Evolutionary conservation across 2,329 filamentous ascomycete genomes (phyloP).

Genomic region (Phialophora expanda): DNA sequence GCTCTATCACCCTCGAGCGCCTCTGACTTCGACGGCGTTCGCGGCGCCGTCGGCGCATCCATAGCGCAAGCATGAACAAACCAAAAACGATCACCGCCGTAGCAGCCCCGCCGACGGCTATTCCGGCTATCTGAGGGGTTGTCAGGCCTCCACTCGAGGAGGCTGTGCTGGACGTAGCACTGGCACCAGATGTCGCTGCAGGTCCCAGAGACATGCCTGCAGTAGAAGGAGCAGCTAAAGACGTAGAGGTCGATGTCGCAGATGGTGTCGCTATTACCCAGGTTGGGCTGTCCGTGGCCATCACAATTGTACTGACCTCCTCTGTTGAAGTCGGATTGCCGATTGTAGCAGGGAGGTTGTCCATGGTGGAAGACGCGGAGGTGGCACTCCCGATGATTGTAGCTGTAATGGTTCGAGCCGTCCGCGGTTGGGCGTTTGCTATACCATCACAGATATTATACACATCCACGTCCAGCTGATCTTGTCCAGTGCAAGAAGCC

Average conservation of each 20-base stretch:
- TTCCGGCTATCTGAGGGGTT: constrained; percentile 61
- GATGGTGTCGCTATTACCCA: constrained; percentile 24
- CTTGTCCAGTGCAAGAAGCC: constrained; percentile 59
- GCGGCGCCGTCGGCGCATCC: constrained; percentile 42
- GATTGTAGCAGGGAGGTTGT: constrained; percentile 27
- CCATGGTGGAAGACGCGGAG: constrained; percentile 45
- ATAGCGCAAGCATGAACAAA: constrained; percentile 46
- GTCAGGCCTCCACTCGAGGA: constrained; percentile 39
- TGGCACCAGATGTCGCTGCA: constrained; percentile 25
- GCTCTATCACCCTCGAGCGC: constrained; percentile 48
- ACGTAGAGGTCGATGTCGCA: constrained; percentile 10
- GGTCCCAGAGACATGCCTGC: constrained; percentile 33
- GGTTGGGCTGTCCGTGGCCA: constrained; percentile 26
- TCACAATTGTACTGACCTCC: constrained; percentile 34
- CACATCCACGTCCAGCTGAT: constrained; percentile 52
- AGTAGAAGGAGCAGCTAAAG: constrained; percentile 30
- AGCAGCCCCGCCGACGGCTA: constrained; percentile 61
- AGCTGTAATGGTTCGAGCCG: constrained; percentile 63
- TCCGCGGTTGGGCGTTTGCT: constrained; percentile 59
- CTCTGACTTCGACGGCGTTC: constrained; percentile 43
- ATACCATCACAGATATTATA: constrained; percentile 63
- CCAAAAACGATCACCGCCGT: constrained; percentile 57
- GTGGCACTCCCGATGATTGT: constrained; percentile 56
- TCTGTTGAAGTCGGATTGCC: constrained; percentile 30
- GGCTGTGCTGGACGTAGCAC: constrained; percentile 13